phyloP scores from a whole-genome alignment of 805 yeast genomes.

The Naumovozyma castellii region DNA sequence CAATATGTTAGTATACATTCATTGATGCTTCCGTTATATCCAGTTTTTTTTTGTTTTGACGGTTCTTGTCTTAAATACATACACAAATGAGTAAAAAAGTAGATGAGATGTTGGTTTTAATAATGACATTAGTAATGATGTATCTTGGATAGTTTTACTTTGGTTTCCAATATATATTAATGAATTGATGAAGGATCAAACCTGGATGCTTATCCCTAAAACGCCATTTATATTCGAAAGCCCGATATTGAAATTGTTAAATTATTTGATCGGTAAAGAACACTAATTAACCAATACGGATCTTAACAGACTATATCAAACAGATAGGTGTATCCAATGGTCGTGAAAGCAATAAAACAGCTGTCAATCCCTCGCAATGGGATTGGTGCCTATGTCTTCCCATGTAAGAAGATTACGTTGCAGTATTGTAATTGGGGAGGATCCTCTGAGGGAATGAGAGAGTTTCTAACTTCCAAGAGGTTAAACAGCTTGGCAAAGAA shows the following conservation, averaged over 20 bases:
- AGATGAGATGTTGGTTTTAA: constrained; percentile 35
- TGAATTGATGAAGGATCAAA: no score
- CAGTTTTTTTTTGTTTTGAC: no score
- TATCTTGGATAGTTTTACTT: not conserved
- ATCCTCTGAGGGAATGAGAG: constrained; percentile 75
- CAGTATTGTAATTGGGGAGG: constrained; percentile 96
- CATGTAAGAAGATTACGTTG: constrained; percentile 66
- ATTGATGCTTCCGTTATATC: no score
- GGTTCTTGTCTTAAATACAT: constrained; percentile 2
- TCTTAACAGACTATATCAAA: no score
- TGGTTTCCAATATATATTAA: no score
- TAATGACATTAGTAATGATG: constrained; percentile 8
- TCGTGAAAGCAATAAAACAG: constrained; percentile 49
- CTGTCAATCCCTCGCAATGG: constrained; percentile 64
- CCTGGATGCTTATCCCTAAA: no score
- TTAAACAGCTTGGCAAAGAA: constrained; percentile 46
- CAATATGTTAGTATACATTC: not conserved
- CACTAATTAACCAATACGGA: no score
- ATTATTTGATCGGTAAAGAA: no score
- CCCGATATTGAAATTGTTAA: not conserved
- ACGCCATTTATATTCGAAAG: not conserved
- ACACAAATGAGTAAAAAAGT: constrained; percentile 34
- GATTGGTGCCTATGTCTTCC: constrained; percentile 59
- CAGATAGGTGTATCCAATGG: constrained; percentile 11
- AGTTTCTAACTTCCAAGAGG: constrained; percentile 46